Evolutionary conservation across 2,329 filamentous ascomycete species (phyloP), one percentile per base, ranked within the genome.

Genomic region (Xylaria sp.): DNA sequence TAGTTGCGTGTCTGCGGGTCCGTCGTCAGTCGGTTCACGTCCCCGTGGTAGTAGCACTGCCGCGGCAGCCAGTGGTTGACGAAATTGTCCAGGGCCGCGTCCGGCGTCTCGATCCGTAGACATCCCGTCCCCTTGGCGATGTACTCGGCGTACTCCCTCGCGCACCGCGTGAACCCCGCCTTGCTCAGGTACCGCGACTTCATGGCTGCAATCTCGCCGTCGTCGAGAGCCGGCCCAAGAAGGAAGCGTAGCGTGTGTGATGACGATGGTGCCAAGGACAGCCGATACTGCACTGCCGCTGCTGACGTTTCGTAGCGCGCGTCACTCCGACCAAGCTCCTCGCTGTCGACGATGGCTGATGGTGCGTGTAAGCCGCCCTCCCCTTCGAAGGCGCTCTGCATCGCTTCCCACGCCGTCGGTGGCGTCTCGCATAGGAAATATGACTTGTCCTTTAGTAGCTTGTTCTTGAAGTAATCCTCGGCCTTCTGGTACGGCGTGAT

Each of bases 1-100:
- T 87, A 88, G 71, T 88, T 87, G 49, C 86, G 82, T 7, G 86
- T 88, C 73, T 87, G 86, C 22, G 86, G 85, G 72, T 87, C 85
- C 0, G 86, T 87, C 0, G 85, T 86, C 38, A 88, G 77, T 11
- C 86, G 84, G 73, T 88, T 88, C 45, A 87, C 84, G 68, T 87
- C 85, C 58, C 86, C 86, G 71, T 88, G 86, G 74, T 88, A 87
- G 78, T 84, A 87, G 17, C 84, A 80, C 71, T 88, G 86, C 7
- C 85, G 84, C 15, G 85, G 83, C 11, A 87, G 78, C 86, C 86
- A 88, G 75, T 87, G 81, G 77, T 88, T 88, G 74, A 88, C 82
- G 67, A 87, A 84, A 72, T 87, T 86, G 75, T 88, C 83, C 15
- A 88, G 79, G 17, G 81, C 81, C 64, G 82, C 81, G 73, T 88